phyloP scores from a whole-genome alignment of 345 rosid genomes.

The Eucalyptus pauciflora region DNA sequence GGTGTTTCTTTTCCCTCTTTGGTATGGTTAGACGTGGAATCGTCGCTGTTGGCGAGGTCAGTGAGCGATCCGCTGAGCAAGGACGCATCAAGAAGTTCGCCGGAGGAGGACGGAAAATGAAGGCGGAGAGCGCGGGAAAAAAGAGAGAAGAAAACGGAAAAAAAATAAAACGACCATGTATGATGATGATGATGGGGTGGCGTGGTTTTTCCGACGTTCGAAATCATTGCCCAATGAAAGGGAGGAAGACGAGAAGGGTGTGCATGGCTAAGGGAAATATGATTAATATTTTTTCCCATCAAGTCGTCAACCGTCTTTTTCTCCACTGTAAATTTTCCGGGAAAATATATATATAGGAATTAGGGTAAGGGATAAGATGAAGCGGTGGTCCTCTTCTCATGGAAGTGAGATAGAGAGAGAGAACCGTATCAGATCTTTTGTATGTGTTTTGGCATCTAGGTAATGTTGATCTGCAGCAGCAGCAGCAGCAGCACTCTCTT shows the following conservation, averaged over 20 bases:
- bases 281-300: not conserved
- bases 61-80: constrained; percentile 43
- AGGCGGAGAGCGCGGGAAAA: not conserved
- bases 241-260: not conserved
- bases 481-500: not conserved
- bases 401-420: not conserved
- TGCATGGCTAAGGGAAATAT: not conserved
- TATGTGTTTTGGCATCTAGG: not conserved
- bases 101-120: constrained; percentile 9
- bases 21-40: constrained; percentile 41
- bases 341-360: not conserved
- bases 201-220: not conserved
- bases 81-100: constrained; percentile 16
- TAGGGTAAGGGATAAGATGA: not conserved
- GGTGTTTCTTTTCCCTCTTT: not conserved
- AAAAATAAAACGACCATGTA: not conserved
- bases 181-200: not conserved
- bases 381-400: not conserved
- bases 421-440: not conserved
- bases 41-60: constrained; percentile 48
- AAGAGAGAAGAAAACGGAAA: not conserved
- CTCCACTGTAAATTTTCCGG: not conserved
- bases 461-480: not conserved
- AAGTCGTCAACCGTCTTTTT: not conserved
- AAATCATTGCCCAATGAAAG: not conserved